These are phyloP conservation scores for Botrytis elliptica DNA, from an alignment of 2,329 filamentous ascomycete genomes.

Conservation along the genomic window DNA sequence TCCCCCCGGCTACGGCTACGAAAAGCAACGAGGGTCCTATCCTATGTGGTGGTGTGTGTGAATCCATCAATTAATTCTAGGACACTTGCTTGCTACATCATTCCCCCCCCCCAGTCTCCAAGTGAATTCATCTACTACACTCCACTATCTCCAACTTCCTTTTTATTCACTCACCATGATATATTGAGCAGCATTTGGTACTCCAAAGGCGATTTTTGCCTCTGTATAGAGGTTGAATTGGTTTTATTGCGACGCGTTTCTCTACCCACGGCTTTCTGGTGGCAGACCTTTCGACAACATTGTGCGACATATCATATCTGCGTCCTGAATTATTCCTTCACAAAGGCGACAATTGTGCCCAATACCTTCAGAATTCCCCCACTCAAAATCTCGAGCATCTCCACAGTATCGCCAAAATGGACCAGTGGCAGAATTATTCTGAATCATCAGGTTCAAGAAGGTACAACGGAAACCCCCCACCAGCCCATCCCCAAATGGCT, in stretches of 20 bases:
- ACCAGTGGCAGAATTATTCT: constrained; percentile 68
- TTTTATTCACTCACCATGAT: constrained; percentile 30
- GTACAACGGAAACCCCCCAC: constrained; percentile 56
- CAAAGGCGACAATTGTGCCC: constrained; percentile 17
- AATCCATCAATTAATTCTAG: background rate
- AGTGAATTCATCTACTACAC: constrained; percentile 10
- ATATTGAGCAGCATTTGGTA: constrained; percentile 34
- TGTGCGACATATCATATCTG: constrained; percentile 17
- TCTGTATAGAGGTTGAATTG: constrained; percentile 31
- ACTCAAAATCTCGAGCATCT: constrained; percentile 31
- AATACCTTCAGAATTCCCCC: constrained; percentile 19
- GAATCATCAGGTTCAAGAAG: constrained; percentile 63
- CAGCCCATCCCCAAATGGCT: constrained; percentile 47
- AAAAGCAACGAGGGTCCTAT: background rate
- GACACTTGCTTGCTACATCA: background rate
- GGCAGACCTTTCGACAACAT: constrained; percentile 13
- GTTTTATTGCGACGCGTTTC: constrained; percentile 32
- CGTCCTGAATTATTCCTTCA: constrained; percentile 10
- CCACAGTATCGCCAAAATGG: constrained; percentile 45
- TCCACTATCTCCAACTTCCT: constrained; percentile 6
- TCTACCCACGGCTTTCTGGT: background rate
- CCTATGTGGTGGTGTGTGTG: background rate
- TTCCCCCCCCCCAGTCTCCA: constrained; percentile 2
- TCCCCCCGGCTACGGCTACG: background rate
- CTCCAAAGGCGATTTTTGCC: constrained; percentile 34